Conservation (phyloP, 345 rosid genomes). For the Eutrema heterophyllum region DNA sequence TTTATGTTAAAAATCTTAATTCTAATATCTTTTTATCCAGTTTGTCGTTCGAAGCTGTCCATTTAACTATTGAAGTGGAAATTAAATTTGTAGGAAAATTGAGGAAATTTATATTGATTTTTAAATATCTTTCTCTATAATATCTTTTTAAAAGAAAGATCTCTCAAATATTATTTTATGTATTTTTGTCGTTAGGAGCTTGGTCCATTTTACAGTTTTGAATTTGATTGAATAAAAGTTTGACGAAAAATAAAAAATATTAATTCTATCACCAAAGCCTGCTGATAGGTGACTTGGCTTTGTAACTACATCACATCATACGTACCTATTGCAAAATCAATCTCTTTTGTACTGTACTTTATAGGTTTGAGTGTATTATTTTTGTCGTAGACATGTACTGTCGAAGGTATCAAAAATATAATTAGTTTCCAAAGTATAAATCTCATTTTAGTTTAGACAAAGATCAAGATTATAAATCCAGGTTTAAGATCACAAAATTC, state of each 20-base stretch:
- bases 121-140: too few relatives aligned
- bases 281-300: conserved; percentile 3
- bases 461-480: neutral
- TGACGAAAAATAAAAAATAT: neutral
- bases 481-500: neutral
- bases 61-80: neutral
- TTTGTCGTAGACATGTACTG: conserved; percentile 1
- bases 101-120: neutral
- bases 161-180: neutral
- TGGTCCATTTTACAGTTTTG: conserved; percentile 8
- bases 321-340: conserved; percentile 10
- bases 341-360: neutral
- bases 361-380: neutral
- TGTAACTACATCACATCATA: conserved; percentile 21
- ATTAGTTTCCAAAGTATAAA: neutral
- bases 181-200: conserved; percentile 18
- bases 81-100: neutral
- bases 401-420: neutral
- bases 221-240: neutral
- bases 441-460: neutral
- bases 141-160: neutral
- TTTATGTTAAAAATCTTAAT: neutral
- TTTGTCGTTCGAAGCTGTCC: neutral
- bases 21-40: neutral
- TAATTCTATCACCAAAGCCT: neutral